Base-by-base conservation (phyloP, 768 basidiomycete genomes). In the Hypsizygus marmoreus region DNA sequence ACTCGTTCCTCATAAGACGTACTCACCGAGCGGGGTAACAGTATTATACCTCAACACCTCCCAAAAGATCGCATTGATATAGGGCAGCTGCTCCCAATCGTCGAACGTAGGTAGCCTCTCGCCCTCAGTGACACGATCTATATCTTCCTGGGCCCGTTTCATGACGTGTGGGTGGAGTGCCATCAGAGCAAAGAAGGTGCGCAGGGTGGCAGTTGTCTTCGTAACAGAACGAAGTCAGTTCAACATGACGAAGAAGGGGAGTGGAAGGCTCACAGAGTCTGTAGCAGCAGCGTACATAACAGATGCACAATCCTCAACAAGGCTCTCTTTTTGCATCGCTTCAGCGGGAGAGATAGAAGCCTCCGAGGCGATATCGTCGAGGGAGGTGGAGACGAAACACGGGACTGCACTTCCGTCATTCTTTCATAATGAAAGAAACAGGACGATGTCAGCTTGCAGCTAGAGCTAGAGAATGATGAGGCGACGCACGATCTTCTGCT, bases 1-100 rank as follows among this genome's bases (percentile, higher is more conserved):
- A 11, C 3, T 42, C 19, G 4, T 35, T 35, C 28, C 34, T 16
- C 9, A 23, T 16, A 26, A 39, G 22, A 28, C 32, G 7, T 11
- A 55, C 58, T 31, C 29, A 62, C 61, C 61, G 7, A 64, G 40
- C 9, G 63, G 63, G 6, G 60, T 57, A 29, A 59, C 60, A 9
- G 49, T 51, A 38, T 50, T 60, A 51, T 57, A 62, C 45, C 61
- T 54, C 47, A 61, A 43, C 32, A 50, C 46, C 40, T 65, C 63
- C 28, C 51, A 51, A 29, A 54, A 57, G 24, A 62, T 38, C 3
- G 53, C 49, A 26, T 61, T 47, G 53, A 58, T 47, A 25, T 53
- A 56, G 0, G 54, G 54, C 32, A 56, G 54, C 24, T 33, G 30
- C 17, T 53, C 51, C 47, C 47, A 53, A 41, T 56, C 54, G 31